Base-by-base conservation (phyloP, 352 stramenopile species). In the Phytophthora pinifolia region DNA sequence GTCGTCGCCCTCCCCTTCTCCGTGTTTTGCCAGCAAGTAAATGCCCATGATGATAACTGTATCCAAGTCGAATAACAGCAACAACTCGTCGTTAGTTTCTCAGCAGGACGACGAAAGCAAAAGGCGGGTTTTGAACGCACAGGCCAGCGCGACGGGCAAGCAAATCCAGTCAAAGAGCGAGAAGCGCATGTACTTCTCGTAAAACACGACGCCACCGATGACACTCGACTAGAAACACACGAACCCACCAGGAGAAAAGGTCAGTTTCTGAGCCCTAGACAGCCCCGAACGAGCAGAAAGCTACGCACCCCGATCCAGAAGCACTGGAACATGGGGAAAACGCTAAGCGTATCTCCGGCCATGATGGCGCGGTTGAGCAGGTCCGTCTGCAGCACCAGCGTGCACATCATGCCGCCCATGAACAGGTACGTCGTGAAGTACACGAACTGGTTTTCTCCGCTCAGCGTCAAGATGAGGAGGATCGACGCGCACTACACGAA, bases 241-340 rank as follows among this genome's bases (percentile, higher is more conserved):
- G 53, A 17, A 60, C 13, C 61, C 12, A 53, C 22, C 6, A 46
- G 36, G 41, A n/a, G n/a, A 15, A 36, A 22, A 46, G 34, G 42
- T 72, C 37, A 68, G 45, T 46, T 34, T 31, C 8, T 14, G 13
- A 36, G 35, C 14, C 33, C 20, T 32, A 9, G 20, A 41, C 18
- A 46, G 20, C 30, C 25, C 3, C 10, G 44, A 50, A 54, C 17
- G 12, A 18, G 17, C 32, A 31, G 17, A 50, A 46, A 30, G 36
- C 36, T 4, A 82, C 81, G 46, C 54, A 93, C 83, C 14, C 83
- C 80, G 54, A 94, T 94, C 81, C 83, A 94, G 45, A 94, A 92
- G 65, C 83, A 94, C 70, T 94, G 83, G 48, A 94, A 94, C 78
- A 94, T 91, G 1, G 83, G 83, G 46, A 92, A 94, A 4, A 94